Percentiles rank a stretch among this genome's conserved stretches.
These are phyloP conservation scores for Trichoderma reesei DNA, from an alignment of 495 filamentous ascomycete genomes.

Conservation along the genomic window DNA sequence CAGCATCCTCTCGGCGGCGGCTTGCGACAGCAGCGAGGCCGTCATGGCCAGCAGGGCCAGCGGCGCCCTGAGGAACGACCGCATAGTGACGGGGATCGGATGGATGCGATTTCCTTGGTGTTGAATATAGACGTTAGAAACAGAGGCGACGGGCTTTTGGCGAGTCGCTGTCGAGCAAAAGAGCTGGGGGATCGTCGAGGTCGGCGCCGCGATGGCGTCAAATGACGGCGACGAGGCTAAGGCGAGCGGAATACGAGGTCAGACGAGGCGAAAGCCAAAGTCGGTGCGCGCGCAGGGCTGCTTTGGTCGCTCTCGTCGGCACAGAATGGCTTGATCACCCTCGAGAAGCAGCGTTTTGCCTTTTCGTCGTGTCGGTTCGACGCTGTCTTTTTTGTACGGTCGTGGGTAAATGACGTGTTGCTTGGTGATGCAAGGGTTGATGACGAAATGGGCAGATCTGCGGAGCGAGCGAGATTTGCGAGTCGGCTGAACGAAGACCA, in stretches of 20 bases:
- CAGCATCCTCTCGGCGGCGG: constrained; percentile 35
- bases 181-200: neutral
- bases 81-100: constrained; percentile 20
- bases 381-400: too few species aligned
- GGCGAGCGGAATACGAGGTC: neutral
- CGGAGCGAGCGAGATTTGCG: constrained; percentile 1
- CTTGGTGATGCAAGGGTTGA: constrained; percentile 3
- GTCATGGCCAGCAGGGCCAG: constrained; percentile 27
- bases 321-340: neutral
- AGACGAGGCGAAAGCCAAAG: neutral
- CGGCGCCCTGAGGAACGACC: constrained; percentile 24
- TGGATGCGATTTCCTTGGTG: neutral
- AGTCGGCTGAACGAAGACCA: neutral
- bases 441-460: constrained; percentile 6
- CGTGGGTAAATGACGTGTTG: neutral
- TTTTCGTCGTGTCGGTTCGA: neutral
- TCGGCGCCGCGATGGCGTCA: neutral
- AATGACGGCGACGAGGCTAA: neutral
- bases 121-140: neutral
- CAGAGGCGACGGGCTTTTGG: neutral
- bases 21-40: constrained; percentile 19
- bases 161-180: neutral
- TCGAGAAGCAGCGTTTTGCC: neutral
- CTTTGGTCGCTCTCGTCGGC: neutral
- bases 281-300: neutral